phyloP scores from a whole-genome alignment of 129 eudicot genomes.

The carrot (Daucus carota) region DNA sequence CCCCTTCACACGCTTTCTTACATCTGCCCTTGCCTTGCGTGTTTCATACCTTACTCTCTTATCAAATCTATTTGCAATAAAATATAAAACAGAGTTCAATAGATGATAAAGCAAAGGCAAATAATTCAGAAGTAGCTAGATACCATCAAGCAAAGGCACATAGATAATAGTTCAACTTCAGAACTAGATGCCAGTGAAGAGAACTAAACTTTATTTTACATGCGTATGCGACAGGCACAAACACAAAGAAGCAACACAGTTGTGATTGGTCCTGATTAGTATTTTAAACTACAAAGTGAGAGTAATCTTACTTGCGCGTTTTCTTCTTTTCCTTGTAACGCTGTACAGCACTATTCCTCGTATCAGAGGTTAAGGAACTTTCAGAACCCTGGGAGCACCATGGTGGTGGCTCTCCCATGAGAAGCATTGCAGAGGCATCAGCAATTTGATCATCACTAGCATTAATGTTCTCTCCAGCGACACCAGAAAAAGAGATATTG shows the following conservation, averaged over 20 bases:
- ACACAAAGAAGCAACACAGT: not conserved
- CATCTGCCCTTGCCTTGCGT: conserved; percentile 88
- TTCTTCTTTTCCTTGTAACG: conserved; percentile 92
- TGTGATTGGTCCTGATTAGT: not conserved
- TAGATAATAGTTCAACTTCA: no score
- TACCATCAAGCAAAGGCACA: not conserved
- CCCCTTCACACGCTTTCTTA: conserved; percentile 80
- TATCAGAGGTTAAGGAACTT: conserved; percentile 47
- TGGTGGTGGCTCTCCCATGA: conserved; percentile 63
- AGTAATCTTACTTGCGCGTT: conserved; percentile 52
- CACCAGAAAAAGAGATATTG: conserved; percentile 64
- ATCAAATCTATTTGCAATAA: conserved; percentile 45
- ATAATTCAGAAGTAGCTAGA: not conserved
- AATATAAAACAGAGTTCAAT: not conserved
- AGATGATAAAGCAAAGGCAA: not conserved
- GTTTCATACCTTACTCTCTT: conserved; percentile 75
- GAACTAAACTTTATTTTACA: not conserved
- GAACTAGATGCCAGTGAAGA: no score
- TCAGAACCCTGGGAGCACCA: conserved; percentile 63
- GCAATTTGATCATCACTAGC: conserved; percentile 76
- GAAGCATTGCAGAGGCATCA: conserved; percentile 69
- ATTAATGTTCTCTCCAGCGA: conserved; percentile 54
- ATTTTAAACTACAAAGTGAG: not conserved
- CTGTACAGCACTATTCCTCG: conserved; percentile 64
- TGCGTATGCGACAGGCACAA: not conserved